A percentile compares a stretch with the other conserved stretches of the same genome.
Conservation (phyloP, 2,329 filamentous ascomycete species). For the Claviceps pazoutovae region DNA sequence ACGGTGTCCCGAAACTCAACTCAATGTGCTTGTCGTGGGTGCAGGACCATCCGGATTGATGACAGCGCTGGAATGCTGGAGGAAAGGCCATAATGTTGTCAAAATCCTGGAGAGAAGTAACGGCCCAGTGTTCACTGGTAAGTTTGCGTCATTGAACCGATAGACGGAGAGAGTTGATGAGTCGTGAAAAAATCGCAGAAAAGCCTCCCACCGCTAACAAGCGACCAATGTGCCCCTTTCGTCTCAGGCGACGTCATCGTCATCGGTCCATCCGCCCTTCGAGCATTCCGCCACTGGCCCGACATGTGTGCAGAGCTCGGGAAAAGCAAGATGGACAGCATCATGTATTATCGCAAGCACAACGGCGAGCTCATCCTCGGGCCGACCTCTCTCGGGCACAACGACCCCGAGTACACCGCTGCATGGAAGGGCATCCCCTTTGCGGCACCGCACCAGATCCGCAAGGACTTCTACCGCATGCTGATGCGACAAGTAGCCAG, state of each 20-base stretch:
- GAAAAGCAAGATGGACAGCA: neutral
- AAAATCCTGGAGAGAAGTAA: conserved; percentile 6
- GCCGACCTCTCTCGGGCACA: neutral
- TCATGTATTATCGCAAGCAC: conserved; percentile 1
- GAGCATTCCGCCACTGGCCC: conserved; percentile 5
- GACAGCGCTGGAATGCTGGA: conserved; percentile 8
- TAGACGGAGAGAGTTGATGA: too few species aligned
- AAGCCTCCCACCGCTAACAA: neutral
- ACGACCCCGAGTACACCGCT: neutral
- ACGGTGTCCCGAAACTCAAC: conserved; percentile 1
- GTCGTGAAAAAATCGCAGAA: too few species aligned
- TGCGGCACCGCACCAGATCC: neutral
- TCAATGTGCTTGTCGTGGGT: conserved; percentile 8
- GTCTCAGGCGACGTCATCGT: conserved; percentile 2
- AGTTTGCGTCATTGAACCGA: neutral
- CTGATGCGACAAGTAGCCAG: conserved; percentile 2
- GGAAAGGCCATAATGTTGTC: conserved; percentile 9
- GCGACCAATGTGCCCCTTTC: neutral
- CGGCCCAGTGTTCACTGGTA: conserved; percentile 1
- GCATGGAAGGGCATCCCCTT: neutral
- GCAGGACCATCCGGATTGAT: conserved; percentile 7
- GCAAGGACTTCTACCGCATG: conserved; percentile 1
- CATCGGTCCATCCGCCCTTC: conserved; percentile 3
- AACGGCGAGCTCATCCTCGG: conserved; percentile 3
- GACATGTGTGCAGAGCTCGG: conserved; percentile 4